Evolutionary conservation across 2,329 filamentous ascomycete genomes (phyloP), one percentile per base, ranked within the genome.

Genomic region (Gyromitra esculenta): DNA sequence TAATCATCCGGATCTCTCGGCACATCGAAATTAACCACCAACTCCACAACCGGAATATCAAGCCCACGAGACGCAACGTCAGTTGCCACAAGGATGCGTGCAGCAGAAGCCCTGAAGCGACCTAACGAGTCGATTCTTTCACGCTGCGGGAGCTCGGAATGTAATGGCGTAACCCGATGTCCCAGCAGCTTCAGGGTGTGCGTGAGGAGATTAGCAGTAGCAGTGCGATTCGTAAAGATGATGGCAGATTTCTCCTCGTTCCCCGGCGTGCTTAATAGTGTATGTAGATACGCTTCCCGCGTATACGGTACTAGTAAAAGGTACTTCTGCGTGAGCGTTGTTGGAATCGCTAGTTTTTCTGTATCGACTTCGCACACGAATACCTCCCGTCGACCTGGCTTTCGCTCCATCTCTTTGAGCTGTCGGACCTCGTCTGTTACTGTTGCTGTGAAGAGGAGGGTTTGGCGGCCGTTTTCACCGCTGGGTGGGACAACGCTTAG

Each of bases 1-100:
- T 99, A 99, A 84, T 97, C 95, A 83, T 97, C 94, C 1, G 95
- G 93, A 82, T 97, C 93, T n/a, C 95, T 90, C 0, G 96, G 96
- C 0, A 99, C 89, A 82, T 99, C 96, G 84, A 94, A 99, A 84
- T 99, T 98, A 82, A 99, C 86, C 1, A 99, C 96, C 15, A 98
- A 85, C 70, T 89, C 91, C 5, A 98, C 95, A 80, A 94, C 92
- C 0, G 95, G 95, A 77, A 99, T 97, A 85, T 99, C 96, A 2
- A 99, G 88, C 87, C 96, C 96, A 83, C 96, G 89, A 21, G 94
- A 92, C 0, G 96, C 96, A 13, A 99, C 94, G 82, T 99, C 96
- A 0, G 96, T 99, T 0, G 96, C 95, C 9, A 99, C 92, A 0
- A 99, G 88, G 73, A 99, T 92, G 13, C 95, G 89, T 5, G 96